Base-by-base conservation (phyloP, 306 rosid genomes). In the Quercus wislizeni region DNA sequence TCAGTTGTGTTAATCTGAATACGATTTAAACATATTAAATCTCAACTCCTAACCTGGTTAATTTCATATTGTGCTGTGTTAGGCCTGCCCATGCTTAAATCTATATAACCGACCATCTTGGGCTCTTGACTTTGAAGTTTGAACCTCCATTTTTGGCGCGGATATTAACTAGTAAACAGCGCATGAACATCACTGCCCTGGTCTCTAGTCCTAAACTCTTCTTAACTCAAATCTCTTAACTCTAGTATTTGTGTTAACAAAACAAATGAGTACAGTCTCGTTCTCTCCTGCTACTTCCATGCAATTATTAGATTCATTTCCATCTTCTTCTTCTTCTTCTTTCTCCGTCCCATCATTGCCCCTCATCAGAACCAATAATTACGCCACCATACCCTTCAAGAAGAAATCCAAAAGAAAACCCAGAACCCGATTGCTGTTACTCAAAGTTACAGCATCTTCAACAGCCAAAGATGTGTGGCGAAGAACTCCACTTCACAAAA, bases 401-500 rank as follows among this genome's bases (percentile, higher is more conserved):
- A 69, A 62, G 67, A 72, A 20, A 49, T 49, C 54, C 62, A 71
- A 38, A 76, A 13, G 51, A 65, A 83, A 18, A 20, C 75, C 80
- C 73, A 67, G 69, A 57, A 4, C 31, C 73, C 74, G 30, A 6
- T 54, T 80, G 59, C 14, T 63, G 25, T 28, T 65, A 56, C 51
- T 71, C 55, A 38, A 23, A 15, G 76, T 76, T 65, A 68, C 82
- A 21, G 72, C 85, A 30, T 64, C 78, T 58, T 79, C 83, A 0
- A 52, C 76, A 49, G 1, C 87, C 76, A 94, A 83, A 90, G 84
- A 90, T 85, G 88, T 92, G 20, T 92, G 95, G 97, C 83, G 85
- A 62, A 83, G 84, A 89, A 81, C 82, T 9, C 43, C 92, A 3
- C 33, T 77, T 19, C 62, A 65, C 14, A 38, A 88, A 5, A 61